Evolutionary conservation across 2,329 filamentous ascomycete genomes (phyloP).

Genomic region (Dichotomopilus funicola): DNA sequence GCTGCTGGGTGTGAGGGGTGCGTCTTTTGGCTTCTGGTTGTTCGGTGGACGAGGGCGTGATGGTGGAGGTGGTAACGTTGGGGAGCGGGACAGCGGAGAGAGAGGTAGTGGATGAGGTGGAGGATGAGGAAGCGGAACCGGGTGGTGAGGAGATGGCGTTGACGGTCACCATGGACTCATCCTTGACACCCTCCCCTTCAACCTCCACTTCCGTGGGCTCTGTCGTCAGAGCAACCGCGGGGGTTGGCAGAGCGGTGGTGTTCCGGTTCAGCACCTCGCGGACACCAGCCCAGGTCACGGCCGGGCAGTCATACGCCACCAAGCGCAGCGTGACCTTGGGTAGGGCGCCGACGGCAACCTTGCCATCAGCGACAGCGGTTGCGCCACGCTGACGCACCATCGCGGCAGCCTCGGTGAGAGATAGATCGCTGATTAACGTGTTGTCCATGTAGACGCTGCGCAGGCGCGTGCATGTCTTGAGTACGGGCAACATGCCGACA

Average conservation of each 20-base stretch:
- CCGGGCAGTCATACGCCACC: constrained; percentile 84
- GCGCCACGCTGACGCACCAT: constrained; percentile 50
- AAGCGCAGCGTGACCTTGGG: constrained; percentile 61
- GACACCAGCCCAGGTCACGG: constrained; percentile 88
- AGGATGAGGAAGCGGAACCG: neutral
- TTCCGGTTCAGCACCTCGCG: constrained; percentile 83
- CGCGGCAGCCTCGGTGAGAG: constrained; percentile 76
- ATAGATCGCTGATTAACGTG: constrained; percentile 80
- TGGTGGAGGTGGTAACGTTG: neutral
- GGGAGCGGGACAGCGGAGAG: neutral
- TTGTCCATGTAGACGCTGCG: constrained; percentile 82
- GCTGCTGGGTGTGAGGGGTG: constrained; percentile 6
- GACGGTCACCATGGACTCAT: neutral
- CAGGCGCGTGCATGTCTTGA: constrained; percentile 67
- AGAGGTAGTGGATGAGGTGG: neutral
- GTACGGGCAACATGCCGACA: constrained; percentile 70
- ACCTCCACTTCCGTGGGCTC: neutral
- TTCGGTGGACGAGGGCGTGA: constrained; percentile 17
- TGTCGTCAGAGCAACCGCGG: constrained; percentile 7
- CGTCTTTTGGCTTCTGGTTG: neutral
- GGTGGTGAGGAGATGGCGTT: neutral
- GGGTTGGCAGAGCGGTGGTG: constrained; percentile 40
- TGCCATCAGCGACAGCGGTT: constrained; percentile 45
- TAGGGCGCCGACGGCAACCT: constrained; percentile 18
- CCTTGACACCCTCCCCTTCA: neutral